These are phyloP conservation scores for Cercospora sp. DNA, from an alignment of 2,329 filamentous ascomycete species.

Conservation along the genomic window DNA sequence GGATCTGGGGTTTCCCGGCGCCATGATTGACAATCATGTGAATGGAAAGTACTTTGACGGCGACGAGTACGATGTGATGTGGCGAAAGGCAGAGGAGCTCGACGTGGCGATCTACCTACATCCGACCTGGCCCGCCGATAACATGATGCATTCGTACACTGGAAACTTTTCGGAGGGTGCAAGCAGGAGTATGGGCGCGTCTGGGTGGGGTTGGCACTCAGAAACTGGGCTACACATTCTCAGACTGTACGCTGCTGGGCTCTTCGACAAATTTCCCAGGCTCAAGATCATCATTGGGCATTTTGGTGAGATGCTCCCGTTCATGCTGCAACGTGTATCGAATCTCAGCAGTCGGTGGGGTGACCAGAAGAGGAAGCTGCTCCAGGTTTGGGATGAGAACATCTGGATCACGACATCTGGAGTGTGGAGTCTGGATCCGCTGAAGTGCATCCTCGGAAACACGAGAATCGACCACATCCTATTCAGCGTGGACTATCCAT, in stretches of 20 bases:
- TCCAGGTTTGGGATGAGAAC: slow-evolving; percentile 50
- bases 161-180: slow-evolving; percentile 41
- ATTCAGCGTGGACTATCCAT: slow-evolving; percentile 63
- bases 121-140: slow-evolving; percentile 47
- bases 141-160: slow-evolving; percentile 39
- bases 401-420: slow-evolving; percentile 63
- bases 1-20: slow-evolving; percentile 40
- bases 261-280: slow-evolving; percentile 57
- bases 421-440: slow-evolving; percentile 54
- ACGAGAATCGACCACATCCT: slow-evolving; percentile 52
- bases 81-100: slow-evolving; percentile 43
- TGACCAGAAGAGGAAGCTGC: slow-evolving; percentile 44
- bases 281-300: slow-evolving; percentile 60
- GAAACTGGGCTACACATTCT: slow-evolving; percentile 54
- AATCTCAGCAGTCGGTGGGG: slow-evolving; percentile 36
- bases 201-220: slow-evolving; percentile 55
- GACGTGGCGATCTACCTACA: slow-evolving; percentile 57
- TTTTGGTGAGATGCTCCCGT: slow-evolving; percentile 60
- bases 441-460: slow-evolving; percentile 46
- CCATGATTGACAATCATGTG: slow-evolving; percentile 42
- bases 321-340: slow-evolving; percentile 54
- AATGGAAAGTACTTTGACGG: slow-evolving; percentile 41
- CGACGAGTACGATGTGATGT: slow-evolving; percentile 36
- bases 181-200: slow-evolving; percentile 42
- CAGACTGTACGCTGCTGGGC: slow-evolving; percentile 53